Percentiles rank a stretch among this genome's conserved stretches.
Conservation (phyloP, 2,329 filamentous ascomycete species). For the Apiospora hydei region DNA sequence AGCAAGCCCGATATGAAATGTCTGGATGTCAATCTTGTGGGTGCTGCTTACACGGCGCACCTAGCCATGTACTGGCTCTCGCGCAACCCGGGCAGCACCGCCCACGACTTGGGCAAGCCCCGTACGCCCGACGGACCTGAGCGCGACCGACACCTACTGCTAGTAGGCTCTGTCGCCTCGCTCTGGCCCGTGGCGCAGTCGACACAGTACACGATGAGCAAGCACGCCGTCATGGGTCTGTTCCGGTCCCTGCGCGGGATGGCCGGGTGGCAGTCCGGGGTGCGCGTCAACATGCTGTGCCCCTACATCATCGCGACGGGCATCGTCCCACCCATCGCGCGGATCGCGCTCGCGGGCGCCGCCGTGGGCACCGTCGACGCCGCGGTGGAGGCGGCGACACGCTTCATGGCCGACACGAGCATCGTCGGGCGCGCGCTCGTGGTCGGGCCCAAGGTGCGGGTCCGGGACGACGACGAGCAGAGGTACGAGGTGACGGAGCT, state of each 20-base stretch:
- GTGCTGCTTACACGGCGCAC: neutral
- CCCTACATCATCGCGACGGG: neutral
- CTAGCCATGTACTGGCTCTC: constrained; percentile 4
- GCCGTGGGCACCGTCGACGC: neutral
- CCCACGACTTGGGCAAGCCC: neutral
- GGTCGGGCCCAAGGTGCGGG: neutral
- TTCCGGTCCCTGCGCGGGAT: neutral
- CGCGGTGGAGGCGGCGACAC: neutral
- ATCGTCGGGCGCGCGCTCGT: constrained; percentile 13
- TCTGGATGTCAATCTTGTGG: neutral
- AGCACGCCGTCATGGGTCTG: neutral
- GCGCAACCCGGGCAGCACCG: neutral
- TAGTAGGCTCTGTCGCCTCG: neutral
- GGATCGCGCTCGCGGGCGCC: neutral
- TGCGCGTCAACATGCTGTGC: neutral
- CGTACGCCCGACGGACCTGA: neutral
- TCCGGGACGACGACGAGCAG: neutral
- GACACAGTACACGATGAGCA: constrained; percentile 6
- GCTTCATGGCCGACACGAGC: neutral
- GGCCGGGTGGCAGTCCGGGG: neutral
- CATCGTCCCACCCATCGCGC: neutral
- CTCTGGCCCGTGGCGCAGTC: neutral
- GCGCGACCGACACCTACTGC: neutral
- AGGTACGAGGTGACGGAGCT: neutral
- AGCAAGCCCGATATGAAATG: neutral